Base-by-base conservation (phyloP, 2,329 filamentous ascomycete species). In the Periglandula ipomoeae region DNA sequence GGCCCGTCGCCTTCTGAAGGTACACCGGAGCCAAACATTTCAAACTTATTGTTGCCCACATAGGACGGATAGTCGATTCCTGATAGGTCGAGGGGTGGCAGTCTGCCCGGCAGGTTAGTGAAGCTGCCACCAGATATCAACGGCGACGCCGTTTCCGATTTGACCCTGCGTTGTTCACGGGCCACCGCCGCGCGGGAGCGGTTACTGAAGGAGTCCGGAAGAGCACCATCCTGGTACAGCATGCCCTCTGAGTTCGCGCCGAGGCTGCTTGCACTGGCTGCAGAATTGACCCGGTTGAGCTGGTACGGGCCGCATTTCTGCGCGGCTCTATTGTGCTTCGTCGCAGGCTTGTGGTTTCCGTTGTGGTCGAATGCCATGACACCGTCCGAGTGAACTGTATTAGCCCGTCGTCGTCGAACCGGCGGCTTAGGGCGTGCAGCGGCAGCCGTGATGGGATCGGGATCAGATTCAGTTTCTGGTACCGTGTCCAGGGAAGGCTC, bases 291-390 rank as follows among this genome's bases (percentile, higher is more conserved):
- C 50, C 79, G 74, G 59, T 69, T 76, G 38, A 82, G 71, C 51
- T 76, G 74, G 56, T 84, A 84, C 19, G 81, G 79, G 27, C 77
- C 77, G 56, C 72, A 76, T 62, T 82, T 82, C 55, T 82, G 79
- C 26, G 78, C 74, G 27, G 74, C 73, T 55, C 78, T 78, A 58
- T 75, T 72, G 63, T 78, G 77, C 66, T 81, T 82, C 60, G 79
- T 73, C 11, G 74, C 69, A 15, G 80, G 76, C 58, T 80, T 83
- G 67, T 81, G 80, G 58, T 83, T 78, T 45, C 80, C 80, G 58
- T 82, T 76, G 55, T 81, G 74, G 58, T 84, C 81, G 55, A 82
- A 79, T 43, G 73, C 73, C 48, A 84, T 64, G 51, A 74, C 64
- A 47, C 71, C 74, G 52, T 84, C 81, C 5, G 80, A 81, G 56